A percentile compares a stretch with the other conserved stretches of the same genome.
Conservation (phyloP, 257 asterid genomes). For the Plantago ovata region DNA sequence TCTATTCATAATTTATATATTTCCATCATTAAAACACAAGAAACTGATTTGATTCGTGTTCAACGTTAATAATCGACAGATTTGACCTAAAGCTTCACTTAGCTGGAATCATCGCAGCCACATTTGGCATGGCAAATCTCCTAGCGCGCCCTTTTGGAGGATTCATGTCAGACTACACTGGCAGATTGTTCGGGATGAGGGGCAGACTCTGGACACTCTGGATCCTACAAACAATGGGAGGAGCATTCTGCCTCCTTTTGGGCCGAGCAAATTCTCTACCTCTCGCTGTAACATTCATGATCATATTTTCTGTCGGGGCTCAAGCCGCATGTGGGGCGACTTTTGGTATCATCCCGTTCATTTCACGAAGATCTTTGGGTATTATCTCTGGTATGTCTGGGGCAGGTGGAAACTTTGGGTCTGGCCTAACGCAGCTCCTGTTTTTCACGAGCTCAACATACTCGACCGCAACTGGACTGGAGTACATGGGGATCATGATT, state of each 20-base stretch:
- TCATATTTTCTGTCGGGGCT: constrained; percentile 50
- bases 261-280: constrained; percentile 42
- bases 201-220: constrained; percentile 56
- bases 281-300: constrained; percentile 38
- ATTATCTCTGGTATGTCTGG: constrained; percentile 47
- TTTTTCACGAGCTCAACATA: constrained; percentile 36
- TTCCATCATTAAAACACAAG: neutral
- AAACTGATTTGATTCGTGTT: neutral
- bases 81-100: constrained; percentile 51
- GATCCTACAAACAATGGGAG: constrained; percentile 52
- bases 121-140: constrained; percentile 58
- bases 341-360: constrained; percentile 45
- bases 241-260: constrained; percentile 39
- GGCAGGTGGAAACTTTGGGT: constrained; percentile 68
- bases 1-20: neutral
- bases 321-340: constrained; percentile 64
- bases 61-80: constrained; percentile 15
- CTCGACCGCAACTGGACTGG: constrained; percentile 33
- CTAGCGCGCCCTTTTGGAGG: constrained; percentile 54
- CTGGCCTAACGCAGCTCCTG: constrained; percentile 46
- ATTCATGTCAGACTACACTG: constrained; percentile 36
- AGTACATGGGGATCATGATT: constrained; percentile 51
- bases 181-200: constrained; percentile 48
- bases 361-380: constrained; percentile 51
- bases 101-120: constrained; percentile 53